Evolutionary conservation across 805 yeast genomes (phyloP).

Genomic region (Hanseniaspora lachancei): DNA sequence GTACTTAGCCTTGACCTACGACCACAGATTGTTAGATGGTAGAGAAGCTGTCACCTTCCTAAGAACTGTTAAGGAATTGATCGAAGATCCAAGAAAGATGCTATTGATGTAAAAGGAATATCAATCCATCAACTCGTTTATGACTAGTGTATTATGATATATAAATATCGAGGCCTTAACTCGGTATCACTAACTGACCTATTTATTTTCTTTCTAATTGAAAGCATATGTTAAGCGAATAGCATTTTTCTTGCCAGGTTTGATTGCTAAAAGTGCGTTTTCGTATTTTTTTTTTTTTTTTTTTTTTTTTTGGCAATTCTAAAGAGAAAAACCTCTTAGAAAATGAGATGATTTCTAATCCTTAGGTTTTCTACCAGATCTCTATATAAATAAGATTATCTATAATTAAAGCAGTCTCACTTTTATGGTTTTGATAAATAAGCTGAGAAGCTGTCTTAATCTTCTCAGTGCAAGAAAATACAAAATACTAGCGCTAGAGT

Average conservation of each 20-base stretch:
- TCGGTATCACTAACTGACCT: background rate
- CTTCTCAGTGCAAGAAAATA: slow-evolving; percentile 28
- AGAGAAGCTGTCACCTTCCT: slow-evolving; percentile 97
- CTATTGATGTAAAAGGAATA: slow-evolving; percentile 34
- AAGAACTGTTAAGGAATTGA: slow-evolving; percentile 88
- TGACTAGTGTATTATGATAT: background rate
- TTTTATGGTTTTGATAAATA: background rate
- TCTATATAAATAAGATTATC: background rate
- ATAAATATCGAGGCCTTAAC: background rate
- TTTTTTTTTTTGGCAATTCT: no score
- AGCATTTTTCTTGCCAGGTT: no score
- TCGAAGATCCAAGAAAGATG: slow-evolving; percentile 99
- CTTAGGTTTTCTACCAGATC: no score
- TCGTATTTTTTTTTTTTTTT: no score
- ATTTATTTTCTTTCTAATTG: background rate
- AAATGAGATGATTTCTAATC: no score
- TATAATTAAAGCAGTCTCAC: no score
- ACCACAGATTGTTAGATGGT: slow-evolving; percentile 95
- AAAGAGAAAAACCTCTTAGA: no score
- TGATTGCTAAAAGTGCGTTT: no score
- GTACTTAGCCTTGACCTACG: slow-evolving; percentile 97
- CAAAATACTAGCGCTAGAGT: slow-evolving; percentile 71
- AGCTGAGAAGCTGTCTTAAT: background rate
- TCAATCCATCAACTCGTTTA: background rate
- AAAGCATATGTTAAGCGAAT: no score